Percentiles rank a stretch among this genome's conserved stretches.
phyloP scores from a whole-genome alignment of 2,329 filamentous ascomycete species.

The Colletotrichum echinochloae region DNA sequence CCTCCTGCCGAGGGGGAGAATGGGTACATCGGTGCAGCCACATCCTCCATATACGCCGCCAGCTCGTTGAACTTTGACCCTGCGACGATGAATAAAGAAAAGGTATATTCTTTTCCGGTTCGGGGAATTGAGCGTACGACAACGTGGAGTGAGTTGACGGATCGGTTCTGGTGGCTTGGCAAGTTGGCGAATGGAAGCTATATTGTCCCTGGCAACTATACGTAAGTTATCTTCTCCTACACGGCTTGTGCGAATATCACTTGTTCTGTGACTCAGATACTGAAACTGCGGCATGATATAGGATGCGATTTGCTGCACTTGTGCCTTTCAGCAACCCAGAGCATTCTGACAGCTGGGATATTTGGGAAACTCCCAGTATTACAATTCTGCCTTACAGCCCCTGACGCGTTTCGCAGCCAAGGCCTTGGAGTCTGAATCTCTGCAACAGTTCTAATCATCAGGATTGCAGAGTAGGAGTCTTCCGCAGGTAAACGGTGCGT shows the following conservation, averaged over 20 bases:
- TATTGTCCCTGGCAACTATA: constrained; percentile 45
- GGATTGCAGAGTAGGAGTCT: rapidly evolving
- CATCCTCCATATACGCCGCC: constrained; percentile 42
- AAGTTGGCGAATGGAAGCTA: constrained; percentile 46
- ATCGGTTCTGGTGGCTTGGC: constrained; percentile 47
- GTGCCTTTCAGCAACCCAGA: constrained; percentile 44
- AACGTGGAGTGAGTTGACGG: constrained; percentile 25
- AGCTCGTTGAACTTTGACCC: constrained; percentile 41
- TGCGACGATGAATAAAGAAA: constrained; percentile 43
- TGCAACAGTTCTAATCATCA: not conserved
- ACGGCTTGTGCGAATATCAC: too few species aligned
- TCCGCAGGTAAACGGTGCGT: rapidly evolving
- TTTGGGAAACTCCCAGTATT: constrained; percentile 44
- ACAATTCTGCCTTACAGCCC: constrained; percentile 20
- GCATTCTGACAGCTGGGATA: constrained; percentile 43
- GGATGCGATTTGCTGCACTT: constrained; percentile 45
- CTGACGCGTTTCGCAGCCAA: not conserved
- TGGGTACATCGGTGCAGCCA: constrained; percentile 46
- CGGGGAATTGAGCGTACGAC: constrained; percentile 41
- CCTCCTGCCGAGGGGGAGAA: constrained; percentile 46
- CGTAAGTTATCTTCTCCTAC: not conserved
- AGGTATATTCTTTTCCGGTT: constrained; percentile 44
- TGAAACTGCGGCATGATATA: constrained; percentile 1
- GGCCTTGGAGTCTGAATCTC: too few species aligned
- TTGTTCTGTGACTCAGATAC: not conserved